Evolutionary conservation across 140 eudicot genomes (phyloP).

Genomic region (Oenanthe javanica): DNA sequence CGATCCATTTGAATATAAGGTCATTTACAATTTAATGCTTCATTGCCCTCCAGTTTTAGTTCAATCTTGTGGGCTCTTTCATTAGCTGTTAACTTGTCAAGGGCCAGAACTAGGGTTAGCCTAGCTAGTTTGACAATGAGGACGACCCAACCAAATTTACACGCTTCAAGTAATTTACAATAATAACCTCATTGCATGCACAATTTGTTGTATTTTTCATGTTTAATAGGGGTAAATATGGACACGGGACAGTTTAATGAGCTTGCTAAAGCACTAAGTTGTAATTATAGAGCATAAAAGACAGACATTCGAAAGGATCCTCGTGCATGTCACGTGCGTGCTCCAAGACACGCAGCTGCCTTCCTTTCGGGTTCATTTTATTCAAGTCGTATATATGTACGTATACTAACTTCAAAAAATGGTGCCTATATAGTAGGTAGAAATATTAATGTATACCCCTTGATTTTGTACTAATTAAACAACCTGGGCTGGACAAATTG

Average conservation of each 20-base stretch:
- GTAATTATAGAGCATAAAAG: conserved; percentile 6
- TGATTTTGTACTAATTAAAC: too few species aligned
- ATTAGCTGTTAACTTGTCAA: conserved; percentile 11
- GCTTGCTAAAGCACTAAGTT: not conserved
- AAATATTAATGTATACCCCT: too few species aligned
- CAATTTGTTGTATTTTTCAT: not conserved
- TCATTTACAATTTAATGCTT: conserved; percentile 10
- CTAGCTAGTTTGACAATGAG: not conserved
- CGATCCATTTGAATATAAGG: conserved; percentile 9
- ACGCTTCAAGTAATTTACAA: not conserved
- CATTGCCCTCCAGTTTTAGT: not conserved
- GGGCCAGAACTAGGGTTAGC: not conserved
- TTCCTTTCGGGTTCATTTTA: not conserved
- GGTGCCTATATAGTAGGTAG: too few species aligned
- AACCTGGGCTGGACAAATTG: too few species aligned
- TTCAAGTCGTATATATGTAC: too few species aligned
- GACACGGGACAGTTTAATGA: not conserved
- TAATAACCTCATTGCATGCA: not conserved
- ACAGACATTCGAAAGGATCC: conserved; percentile 18
- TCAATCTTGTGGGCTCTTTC: not conserved
- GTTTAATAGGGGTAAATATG: not conserved
- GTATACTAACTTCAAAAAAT: too few species aligned
- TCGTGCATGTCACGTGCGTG: conserved; percentile 28
- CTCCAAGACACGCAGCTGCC: conserved; percentile 7
- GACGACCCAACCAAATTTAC: conserved; percentile 8